Evolutionary conservation across 805 yeast species (phyloP), one percentile per base, ranked within the genome.

Genomic region (Candida peoriensis): DNA sequence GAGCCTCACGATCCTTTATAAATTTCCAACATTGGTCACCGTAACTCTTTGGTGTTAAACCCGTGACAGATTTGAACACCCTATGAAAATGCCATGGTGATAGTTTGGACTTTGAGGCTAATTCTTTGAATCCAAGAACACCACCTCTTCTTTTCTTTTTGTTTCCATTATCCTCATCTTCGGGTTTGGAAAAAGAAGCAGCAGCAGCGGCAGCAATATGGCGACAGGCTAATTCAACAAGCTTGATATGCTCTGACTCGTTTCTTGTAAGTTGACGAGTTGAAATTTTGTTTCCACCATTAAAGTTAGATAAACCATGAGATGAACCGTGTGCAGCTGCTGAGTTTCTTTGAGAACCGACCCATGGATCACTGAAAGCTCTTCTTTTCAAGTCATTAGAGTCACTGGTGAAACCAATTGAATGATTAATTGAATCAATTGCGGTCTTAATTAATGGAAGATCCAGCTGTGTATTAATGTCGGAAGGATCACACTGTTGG

Each of bases 71-170:
- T 58, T 87, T 81, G 67, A 87, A 87, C 17, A 87, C 95, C 33
- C 96, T 67, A 64, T 87, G 96, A 60, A 87, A 87, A 59, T 87
- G 96, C 95, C 95, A 87, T 18, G 95, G 93, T 9, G 86, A 75
- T 39, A 87, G 69, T 46, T 81, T 81, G 8, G 88, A 79, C 53
- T 86, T 82, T 15, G 85, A 78, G 8, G 95, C 96, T 52, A 87
- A 68, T 55, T 87, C 95, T 57, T 85, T 83, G 64, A 87, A 87
- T 1, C 89, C 90, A 30, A 81, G 60, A 9, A 81, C 85, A 27
- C 87, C 88, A 14, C 90, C 90, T 57, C 86, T 68, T 65, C 83
- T 74, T 54, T 74, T 70, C 55, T 70, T 69, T 57, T 68, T 68
- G 33, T 55, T 62, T 14, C 41, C 40, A 36, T 25, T 17, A 20